Evolutionary conservation across 129 eudicot genomes (phyloP), one percentile per base, ranked within the genome.

Genomic region (Flaveria trinervia): DNA sequence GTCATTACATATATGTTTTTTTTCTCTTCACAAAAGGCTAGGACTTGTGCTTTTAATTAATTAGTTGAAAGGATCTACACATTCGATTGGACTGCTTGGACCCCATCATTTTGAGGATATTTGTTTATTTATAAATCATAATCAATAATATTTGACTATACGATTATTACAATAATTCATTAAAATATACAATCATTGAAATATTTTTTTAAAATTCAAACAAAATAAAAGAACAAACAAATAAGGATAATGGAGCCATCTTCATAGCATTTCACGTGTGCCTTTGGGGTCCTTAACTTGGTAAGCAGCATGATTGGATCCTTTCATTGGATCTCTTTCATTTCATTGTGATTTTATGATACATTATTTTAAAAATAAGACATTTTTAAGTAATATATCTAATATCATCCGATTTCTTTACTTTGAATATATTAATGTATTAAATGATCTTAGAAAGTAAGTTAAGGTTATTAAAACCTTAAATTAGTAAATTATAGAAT

Each of bases 251-350:
- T 43, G 64, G 83, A 55, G 54, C 67, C 83, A 26, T 73, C 69
- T 79, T 80, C 75, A 65, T 73, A 73, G 70, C 75, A 74, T 66
- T 80, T 80, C 83, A 80, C 79, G 83, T 80, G 79, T 66, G 83
- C 23, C 78, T 13, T 54, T 68, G 75, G 83, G 83, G 79, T 66
- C 83, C 69, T 51, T 20, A 41, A 80, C 83, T 72, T 72, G 79
- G 43, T 52, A 51, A 22, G 54, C 44, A 51, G 41, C 26, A 61
- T 12, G 73, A 72, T 72, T 72, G 57, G 66, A 1, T 65, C 43
- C 65, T 23, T 50, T 8, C 25, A 23, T 62, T 33, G 52, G 51
- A 49, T 62, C 50, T 39, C 41, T 41, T 36, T 57, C 33, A 57
- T 57, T 57, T 9, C 65, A 57, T 22, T 22, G 22, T 22, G 26